Base-by-base conservation (phyloP, 305 asterid species). In the Andrographis paniculata region DNA sequence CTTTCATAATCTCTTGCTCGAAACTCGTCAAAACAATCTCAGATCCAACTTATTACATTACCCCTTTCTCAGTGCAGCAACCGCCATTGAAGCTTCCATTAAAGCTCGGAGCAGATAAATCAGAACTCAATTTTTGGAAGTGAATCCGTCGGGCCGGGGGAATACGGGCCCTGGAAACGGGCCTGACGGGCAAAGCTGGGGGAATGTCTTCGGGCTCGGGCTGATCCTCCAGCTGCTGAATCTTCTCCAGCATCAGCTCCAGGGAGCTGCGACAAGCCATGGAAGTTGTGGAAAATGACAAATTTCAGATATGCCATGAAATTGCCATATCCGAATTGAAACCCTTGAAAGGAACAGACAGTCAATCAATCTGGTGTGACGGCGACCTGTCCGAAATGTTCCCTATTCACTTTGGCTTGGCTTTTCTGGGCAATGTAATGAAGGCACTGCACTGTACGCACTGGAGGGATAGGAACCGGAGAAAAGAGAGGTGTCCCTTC, bases 131-230 rank as follows among this genome's bases (percentile, higher is more conserved):
- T 20, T 20, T 16, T 27, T 37, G 45, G 7, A 58, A 42, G 45
- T 33, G 42, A 40, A 70, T 56, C n/a, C 45, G 66, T 65, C 75
- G 73, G 9, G 79, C 54, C 49, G 70, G 84, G 7, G 86, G 93
- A 19, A 68, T 35, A 48, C 93, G 83, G 49, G 78, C 73, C 62
- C 73, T 72, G 0, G 66, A 66, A 7, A 75, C 76, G 1, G 93
- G 93, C 58, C 95, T 56, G 17, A 53, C 59, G 1, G 95, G 95
- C 69, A 85, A 62, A 11, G 87, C 61, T 2, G 95, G 95, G 5
- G 75, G 82, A 19, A 1, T 28, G 12, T 60, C 73, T 17, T 47
- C 24, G 13, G 70, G 63, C 64, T 47, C 24, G 13, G 70, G 63
- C 64, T 44, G 63, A 38, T 69, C 77, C 31, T 79, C 85, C 56